A percentile compares a stretch with the other conserved stretches of the same genome.
phyloP scores from a whole-genome alignment of 108 stramenopile species.

The Aurantiochytrium sp. region DNA sequence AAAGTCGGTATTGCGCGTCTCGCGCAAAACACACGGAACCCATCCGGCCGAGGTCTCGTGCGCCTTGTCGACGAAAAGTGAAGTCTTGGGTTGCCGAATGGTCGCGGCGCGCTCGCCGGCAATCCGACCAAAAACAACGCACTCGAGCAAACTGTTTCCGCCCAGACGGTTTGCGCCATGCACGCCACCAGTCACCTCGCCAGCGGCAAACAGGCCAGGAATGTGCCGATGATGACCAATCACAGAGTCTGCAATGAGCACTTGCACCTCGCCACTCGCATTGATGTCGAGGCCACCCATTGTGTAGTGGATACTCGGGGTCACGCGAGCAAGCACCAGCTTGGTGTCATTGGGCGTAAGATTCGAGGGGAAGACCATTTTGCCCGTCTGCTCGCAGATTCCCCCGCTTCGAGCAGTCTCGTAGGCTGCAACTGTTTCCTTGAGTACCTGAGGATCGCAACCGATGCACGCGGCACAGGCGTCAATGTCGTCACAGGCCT shows the following conservation, averaged over 20 bases:
- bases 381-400: not conserved
- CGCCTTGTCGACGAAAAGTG: not conserved
- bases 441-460: not conserved
- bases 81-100: not conserved
- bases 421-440: slow-evolving; percentile 11
- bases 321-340: slow-evolving; percentile 25
- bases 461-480: not conserved
- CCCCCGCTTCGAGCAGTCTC: not conserved
- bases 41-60: not conserved
- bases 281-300: slow-evolving; percentile 79
- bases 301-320: slow-evolving; percentile 76
- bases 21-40: slow-evolving; percentile 38
- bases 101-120: slow-evolving; percentile 53
- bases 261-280: slow-evolving; percentile 55
- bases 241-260: not conserved
- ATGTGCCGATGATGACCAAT: slow-evolving; percentile 40
- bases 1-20: slow-evolving; percentile 43
- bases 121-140: slow-evolving; percentile 73
- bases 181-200: slow-evolving; percentile 70
- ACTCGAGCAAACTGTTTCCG: slow-evolving; percentile 77
- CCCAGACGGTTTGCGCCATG: slow-evolving; percentile 70
- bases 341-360: not conserved
- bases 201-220: slow-evolving; percentile 60
- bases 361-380: not conserved
- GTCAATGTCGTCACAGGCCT: not conserved